Conservation (phyloP, 1,284 basidiomycete genomes). For the Pyrrhoderma lamaoense region DNA sequence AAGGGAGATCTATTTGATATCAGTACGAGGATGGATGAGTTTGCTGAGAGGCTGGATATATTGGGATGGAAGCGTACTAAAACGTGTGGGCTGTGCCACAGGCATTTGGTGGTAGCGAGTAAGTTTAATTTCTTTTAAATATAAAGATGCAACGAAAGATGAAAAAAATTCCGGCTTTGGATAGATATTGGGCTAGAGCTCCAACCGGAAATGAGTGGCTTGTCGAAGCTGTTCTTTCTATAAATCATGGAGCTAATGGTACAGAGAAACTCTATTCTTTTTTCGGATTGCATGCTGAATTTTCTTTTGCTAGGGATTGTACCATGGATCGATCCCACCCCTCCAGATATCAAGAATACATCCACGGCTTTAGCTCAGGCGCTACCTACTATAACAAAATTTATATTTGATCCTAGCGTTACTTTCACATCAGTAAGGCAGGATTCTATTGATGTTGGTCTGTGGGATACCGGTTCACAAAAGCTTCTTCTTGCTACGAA, state of each 20-base stretch:
- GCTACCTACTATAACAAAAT: constrained; percentile 33
- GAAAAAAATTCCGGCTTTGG: no score
- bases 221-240: constrained; percentile 53
- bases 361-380: constrained; percentile 46
- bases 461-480: constrained; percentile 35
- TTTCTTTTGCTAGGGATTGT: constrained; percentile 42
- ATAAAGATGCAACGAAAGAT: no score
- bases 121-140: constrained; percentile 25
- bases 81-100: constrained; percentile 72
- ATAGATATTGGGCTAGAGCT: constrained; percentile 56
- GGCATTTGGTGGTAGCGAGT: constrained; percentile 60
- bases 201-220: constrained; percentile 67
- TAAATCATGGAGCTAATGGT: constrained; percentile 66
- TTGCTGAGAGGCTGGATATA: constrained; percentile 44
- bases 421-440: constrained; percentile 22
- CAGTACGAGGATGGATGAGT: constrained; percentile 55
- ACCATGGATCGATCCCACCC: constrained; percentile 62
- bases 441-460: constrained; percentile 33
- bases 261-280: no score
- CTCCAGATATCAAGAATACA: constrained; percentile 49
- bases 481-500: constrained; percentile 39
- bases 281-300: constrained; percentile 3
- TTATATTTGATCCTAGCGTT: constrained; percentile 33
- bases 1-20: constrained; percentile 52
- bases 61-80: constrained; percentile 59